phyloP scores from a whole-genome alignment of 495 filamentous ascomycete species.

The Tetracladium setigerum region DNA sequence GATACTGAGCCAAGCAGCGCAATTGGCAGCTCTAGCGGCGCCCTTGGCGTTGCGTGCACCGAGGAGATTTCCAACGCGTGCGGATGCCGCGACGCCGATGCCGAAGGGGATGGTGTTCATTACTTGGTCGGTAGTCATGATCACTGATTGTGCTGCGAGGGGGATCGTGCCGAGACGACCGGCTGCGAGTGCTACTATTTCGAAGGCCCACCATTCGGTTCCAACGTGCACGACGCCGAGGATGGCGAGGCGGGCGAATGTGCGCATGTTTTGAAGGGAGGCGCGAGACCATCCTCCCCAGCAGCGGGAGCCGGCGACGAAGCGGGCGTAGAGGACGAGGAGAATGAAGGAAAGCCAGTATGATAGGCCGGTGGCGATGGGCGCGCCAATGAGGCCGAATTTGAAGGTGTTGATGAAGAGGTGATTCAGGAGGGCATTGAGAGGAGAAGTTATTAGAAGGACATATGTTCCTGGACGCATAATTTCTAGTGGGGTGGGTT shows the following conservation, averaged over 20 bases:
- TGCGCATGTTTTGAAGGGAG: conserved; percentile 56
- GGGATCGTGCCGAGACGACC: conserved; percentile 77
- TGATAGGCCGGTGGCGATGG: conserved; percentile 72
- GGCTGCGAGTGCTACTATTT: conserved; percentile 88
- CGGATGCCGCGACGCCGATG: conserved; percentile 74
- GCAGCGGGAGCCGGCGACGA: conserved; percentile 63
- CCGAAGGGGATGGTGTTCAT: conserved; percentile 93
- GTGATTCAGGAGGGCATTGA: conserved; percentile 73
- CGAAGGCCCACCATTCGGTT: conserved; percentile 95
- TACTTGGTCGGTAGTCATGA: conserved; percentile 91
- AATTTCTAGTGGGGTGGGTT: conserved; percentile 46
- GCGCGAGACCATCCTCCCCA: conserved; percentile 76
- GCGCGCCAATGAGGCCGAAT: conserved; percentile 70
- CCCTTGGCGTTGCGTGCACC: conserved; percentile 61
- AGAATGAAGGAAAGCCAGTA: conserved; percentile 84
- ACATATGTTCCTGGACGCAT: conserved; percentile 87
- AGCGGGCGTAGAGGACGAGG: conserved; percentile 67
- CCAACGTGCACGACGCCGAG: conserved; percentile 85
- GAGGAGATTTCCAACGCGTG: conserved; percentile 76
- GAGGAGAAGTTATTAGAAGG: conserved; percentile 71
- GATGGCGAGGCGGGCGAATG: conserved; percentile 69
- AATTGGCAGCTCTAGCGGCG: conserved; percentile 68
- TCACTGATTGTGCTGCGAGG: conserved; percentile 81
- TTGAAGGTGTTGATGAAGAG: conserved; percentile 67
- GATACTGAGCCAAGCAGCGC: conserved; percentile 68